These are phyloP conservation scores for Plasmodium knowlesi DNA, from an alignment of 169 alveolate species.

Conservation along the genomic window DNA sequence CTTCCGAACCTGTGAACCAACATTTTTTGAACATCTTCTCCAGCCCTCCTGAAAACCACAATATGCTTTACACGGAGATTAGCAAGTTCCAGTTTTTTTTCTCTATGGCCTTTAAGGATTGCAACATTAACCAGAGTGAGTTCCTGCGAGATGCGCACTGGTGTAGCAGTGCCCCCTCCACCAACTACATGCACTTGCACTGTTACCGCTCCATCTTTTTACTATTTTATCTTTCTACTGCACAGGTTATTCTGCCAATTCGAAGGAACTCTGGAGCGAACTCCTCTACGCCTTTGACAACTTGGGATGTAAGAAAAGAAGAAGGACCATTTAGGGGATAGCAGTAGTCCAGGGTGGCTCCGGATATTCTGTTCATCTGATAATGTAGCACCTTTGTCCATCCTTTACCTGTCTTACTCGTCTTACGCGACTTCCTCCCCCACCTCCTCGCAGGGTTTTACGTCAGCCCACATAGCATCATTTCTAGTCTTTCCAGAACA, in stretches of 20 bases:
- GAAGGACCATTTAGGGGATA: neutral
- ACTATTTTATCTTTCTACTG: neutral
- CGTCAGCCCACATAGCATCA: constrained; percentile 2
- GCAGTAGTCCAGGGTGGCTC: neutral
- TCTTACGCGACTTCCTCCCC: neutral
- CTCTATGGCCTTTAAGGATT: constrained; percentile 27
- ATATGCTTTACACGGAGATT: neutral
- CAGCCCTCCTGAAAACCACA: neutral
- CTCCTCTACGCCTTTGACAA: constrained; percentile 38
- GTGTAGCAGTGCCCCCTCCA: neutral
- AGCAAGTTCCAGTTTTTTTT: constrained; percentile 8
- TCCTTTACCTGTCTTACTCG: too few species aligned
- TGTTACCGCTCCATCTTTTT: neutral
- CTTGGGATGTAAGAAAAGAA: constrained; percentile 33
- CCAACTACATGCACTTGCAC: neutral
- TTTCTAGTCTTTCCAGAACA: neutral
- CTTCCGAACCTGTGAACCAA: neutral
- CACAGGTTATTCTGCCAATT: neutral
- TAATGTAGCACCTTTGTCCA: too few species aligned
- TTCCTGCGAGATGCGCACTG: neutral
- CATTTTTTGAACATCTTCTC: neutral
- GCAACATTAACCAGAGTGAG: constrained; percentile 60
- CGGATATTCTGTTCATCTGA: too few species aligned
- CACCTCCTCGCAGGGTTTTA: constrained; percentile 23
- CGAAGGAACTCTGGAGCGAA: constrained; percentile 7